Evolutionary conservation across 164 flowering plant species (phyloP).

Genomic region (Cinnamomum micranthum): DNA sequence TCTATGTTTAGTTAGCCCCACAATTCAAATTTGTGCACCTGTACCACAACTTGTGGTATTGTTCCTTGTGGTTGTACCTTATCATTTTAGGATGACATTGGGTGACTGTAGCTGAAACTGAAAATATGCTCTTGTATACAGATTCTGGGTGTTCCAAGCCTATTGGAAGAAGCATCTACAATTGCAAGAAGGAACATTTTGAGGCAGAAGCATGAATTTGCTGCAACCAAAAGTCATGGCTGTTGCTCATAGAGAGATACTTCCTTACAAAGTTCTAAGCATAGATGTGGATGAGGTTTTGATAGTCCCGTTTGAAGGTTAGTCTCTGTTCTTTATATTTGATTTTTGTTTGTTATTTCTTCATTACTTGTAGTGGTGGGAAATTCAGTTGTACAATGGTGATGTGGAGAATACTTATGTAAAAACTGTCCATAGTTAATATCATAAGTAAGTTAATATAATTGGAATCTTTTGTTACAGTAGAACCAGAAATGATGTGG

Average conservation of each 20-base stretch:
- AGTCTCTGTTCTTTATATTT: not conserved
- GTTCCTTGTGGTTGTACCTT: not conserved
- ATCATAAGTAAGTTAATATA: no score
- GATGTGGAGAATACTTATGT: no score
- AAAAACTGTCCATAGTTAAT: no score
- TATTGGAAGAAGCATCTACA: constrained; percentile 67
- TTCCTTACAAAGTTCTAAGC: not conserved
- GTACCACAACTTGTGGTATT: not conserved
- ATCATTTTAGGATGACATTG: not conserved
- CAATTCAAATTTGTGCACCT: no score
- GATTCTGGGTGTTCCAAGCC: constrained; percentile 73
- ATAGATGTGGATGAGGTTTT: not conserved
- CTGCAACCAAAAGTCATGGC: constrained; percentile 21
- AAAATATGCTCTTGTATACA: constrained; percentile 39
- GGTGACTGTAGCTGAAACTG: not conserved
- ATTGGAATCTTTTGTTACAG: no score
- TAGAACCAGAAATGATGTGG: no score
- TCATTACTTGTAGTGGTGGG: no score
- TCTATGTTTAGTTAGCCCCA: no score
- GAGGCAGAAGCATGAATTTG: constrained; percentile 40
- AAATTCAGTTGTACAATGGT: no score
- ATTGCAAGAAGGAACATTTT: constrained; percentile 50
- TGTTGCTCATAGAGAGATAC: constrained; percentile 42
- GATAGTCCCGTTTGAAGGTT: not conserved
- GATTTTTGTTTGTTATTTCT: not conserved